Base-by-base conservation (phyloP, 345 rosid genomes). In the Gossypioides kirkii region DNA sequence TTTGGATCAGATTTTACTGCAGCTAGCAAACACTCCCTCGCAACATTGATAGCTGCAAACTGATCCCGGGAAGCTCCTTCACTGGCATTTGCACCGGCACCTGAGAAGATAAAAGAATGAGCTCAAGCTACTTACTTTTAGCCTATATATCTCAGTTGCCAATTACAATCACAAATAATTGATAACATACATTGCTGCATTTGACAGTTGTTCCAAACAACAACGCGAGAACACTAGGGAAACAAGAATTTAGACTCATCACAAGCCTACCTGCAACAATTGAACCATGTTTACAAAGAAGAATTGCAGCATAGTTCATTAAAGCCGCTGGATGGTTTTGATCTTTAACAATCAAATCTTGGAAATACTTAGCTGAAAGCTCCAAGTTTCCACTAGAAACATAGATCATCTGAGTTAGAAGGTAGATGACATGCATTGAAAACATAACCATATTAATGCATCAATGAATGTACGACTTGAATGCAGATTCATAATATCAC, bases 301-400 rank as follows among this genome's bases (percentile, higher is more conserved):
- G 91, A 82, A 85, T 72, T 2, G 90, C 91, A 56, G 98, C 97
- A 83, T 91, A 95, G 74, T 95, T 91, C 73, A 88, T 76, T 56
- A 92, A 82, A 32, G 98, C 91, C 38, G 97, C 88, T 56, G 99
- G 99, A 84, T 95, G 99, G 61, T 87, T 89, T 81, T 92, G 98
- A 81, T 95, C 99, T 82, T 85, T 89, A 60, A 91, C 83, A 60
- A 92, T 78, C 86, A 95, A 70, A 73, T 91, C 96, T 85, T 92
- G 94, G 73, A 95, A 87, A 77, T 96, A 95, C 78, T 87, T 92
- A 68, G 87, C 91, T 74, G 99, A 83, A 58, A 84, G 88, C 78
- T 89, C 96, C 85, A 91, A 70, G 79, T 88, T 83, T 73, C 98
- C 97, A 70, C 99, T 92, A 89, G 76, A 80, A 81, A 55, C 52